phyloP scores from a whole-genome alignment of 192 early-diverging fungal genomes.

The Entrophospora sp. region DNA sequence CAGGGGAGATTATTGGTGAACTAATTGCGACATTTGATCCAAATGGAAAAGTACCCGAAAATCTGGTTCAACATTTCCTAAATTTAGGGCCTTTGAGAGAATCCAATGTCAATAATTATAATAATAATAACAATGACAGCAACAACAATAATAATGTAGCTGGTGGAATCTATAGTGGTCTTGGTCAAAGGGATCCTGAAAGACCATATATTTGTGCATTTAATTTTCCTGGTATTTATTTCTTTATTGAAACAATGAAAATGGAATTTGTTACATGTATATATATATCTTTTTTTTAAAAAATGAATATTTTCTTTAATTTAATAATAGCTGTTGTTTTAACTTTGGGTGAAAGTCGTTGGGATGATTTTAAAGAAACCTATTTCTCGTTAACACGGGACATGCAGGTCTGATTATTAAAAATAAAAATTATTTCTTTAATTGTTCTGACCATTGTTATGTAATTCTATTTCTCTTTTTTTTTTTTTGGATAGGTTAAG shows the following conservation, averaged over 20 bases:
- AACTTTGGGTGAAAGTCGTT: constrained; percentile 44
- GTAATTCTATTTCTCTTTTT: too few species aligned
- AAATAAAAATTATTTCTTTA: too few species aligned
- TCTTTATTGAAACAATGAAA: too few species aligned
- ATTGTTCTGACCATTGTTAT: too few species aligned
- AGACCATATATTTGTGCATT: constrained; percentile 46
- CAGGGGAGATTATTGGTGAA: constrained; percentile 49
- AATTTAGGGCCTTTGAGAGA: too few species aligned
- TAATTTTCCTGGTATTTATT: constrained; percentile 49
- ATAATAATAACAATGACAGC: not conserved
- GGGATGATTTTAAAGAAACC: constrained; percentile 48
- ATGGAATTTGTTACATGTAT: too few species aligned
- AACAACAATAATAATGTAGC: not conserved
- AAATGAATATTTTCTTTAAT: too few species aligned
- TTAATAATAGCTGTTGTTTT: constrained; percentile 41
- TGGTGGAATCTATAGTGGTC: not conserved
- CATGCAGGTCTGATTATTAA: constrained; percentile 15
- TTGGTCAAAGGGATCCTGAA: constrained; percentile 43
- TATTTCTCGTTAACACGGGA: constrained; percentile 36
- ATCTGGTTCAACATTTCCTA: constrained; percentile 41
- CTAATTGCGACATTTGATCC: constrained; percentile 48
- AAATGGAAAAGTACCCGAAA: constrained; percentile 37
- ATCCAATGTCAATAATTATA: too few species aligned
- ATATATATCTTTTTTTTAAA: too few species aligned
- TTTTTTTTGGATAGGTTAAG: too few species aligned